These are phyloP conservation scores for Thalia dealbata DNA, from an alignment of 176 grass and related monocot genomes.

Conservation along the genomic window DNA sequence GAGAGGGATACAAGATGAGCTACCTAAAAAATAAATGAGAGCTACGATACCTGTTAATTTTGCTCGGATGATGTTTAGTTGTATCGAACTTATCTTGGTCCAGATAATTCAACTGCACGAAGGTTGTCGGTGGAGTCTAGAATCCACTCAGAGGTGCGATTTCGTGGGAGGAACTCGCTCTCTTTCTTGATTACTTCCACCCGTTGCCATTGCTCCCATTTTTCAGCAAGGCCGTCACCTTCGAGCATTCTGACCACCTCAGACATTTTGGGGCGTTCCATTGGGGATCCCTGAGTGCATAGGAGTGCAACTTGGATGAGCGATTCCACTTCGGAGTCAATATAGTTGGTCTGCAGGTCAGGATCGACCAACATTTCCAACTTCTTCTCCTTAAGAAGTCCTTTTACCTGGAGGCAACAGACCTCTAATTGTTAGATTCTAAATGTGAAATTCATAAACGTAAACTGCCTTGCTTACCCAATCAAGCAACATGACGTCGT, in stretches of 20 bases:
- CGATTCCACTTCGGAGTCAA: neutral
- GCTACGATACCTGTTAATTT: neutral
- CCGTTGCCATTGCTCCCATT: slow-evolving; percentile 10
- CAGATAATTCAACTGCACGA: slow-evolving; percentile 8
- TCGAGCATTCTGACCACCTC: slow-evolving; percentile 14
- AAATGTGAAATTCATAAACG: neutral
- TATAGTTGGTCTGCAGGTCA: neutral
- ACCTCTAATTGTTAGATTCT: neutral
- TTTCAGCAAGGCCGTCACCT: slow-evolving; percentile 6
- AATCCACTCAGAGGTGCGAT: slow-evolving; percentile 1
- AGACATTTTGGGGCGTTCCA: slow-evolving; percentile 8
- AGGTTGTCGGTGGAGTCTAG: slow-evolving; percentile 1
- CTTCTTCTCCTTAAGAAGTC: slow-evolving; percentile 14
- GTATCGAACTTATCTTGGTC: slow-evolving; percentile 2
- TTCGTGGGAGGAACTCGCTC: neutral
- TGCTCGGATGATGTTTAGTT: neutral
- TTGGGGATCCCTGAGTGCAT: neutral
- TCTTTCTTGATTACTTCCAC: slow-evolving; percentile 4
- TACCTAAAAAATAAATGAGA: neutral
- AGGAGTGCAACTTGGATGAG: slow-evolving; percentile 11
- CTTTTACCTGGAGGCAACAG: slow-evolving; percentile 10
- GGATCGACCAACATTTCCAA: slow-evolving; percentile 9
- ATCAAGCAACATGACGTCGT: slow-evolving; percentile 10
- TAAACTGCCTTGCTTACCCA: slow-evolving; percentile 2
- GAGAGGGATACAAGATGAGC: neutral